A percentile compares a stretch with the other conserved stretches of the same genome.
Conservation (phyloP, 768 basidiomycete species). For the Mrakia gelida region DNA sequence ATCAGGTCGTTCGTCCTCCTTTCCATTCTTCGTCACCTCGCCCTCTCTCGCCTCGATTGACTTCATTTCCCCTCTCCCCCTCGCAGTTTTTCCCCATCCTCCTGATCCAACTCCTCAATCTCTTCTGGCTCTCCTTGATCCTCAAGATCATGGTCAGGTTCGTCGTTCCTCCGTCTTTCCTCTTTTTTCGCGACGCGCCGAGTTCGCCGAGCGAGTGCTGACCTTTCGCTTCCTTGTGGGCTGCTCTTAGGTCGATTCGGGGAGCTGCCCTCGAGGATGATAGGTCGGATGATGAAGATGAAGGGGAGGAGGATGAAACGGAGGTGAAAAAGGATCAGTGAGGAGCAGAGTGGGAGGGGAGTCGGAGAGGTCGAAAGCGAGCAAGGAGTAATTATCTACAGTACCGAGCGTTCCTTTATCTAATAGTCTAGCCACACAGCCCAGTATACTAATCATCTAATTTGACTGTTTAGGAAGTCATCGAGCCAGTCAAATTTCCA, state of each 20-base stretch:
- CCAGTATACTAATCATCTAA: no score
- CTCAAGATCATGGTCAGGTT: slow-evolving; percentile 69
- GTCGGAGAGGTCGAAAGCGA: no score
- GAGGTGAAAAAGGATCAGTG: no score
- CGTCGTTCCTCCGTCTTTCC: slow-evolving; percentile 37
- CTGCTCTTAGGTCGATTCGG: slow-evolving; percentile 20
- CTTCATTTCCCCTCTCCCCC: neutral
- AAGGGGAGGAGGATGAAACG: slow-evolving; percentile 44
- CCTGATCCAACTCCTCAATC: slow-evolving; percentile 73
- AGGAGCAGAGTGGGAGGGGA: no score
- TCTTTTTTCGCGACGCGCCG: no score
- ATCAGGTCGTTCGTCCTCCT: slow-evolving; percentile 43
- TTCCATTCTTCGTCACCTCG: neutral
- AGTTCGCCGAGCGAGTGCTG: neutral
- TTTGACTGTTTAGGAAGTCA: no score
- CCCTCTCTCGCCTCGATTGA: neutral
- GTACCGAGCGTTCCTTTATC: no score
- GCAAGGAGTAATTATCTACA: no score
- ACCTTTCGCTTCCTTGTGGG: neutral
- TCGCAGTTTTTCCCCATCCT: slow-evolving; percentile 60
- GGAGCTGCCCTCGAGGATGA: slow-evolving; percentile 52
- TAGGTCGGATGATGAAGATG: slow-evolving; percentile 61
- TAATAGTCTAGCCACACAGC: no score
- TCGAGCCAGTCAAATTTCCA: no score
- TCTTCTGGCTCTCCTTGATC: slow-evolving; percentile 91